Base-by-base conservation (phyloP, 495 filamentous ascomycete genomes). In the Annulohypoxylon maeteangense region DNA sequence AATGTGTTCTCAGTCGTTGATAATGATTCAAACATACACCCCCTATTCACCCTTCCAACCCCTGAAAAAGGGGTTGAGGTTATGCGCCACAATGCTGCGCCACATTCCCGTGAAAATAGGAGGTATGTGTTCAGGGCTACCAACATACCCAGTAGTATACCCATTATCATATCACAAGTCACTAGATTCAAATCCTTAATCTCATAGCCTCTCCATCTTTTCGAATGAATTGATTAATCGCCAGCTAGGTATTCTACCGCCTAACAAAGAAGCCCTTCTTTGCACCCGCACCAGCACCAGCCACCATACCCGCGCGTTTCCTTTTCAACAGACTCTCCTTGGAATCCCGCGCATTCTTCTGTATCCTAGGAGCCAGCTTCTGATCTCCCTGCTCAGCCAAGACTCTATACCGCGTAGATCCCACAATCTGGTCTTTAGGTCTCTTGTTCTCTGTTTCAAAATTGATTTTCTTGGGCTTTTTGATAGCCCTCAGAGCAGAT, bases 351-450 rank as follows among this genome's bases (percentile, higher is more conserved):
- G 82, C 59, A 22, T 77, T 55, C 67, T 76, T 80, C 55, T 75
- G 74, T 32, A 71, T 59, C 68, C 77, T 80, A 7, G 83, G 82
- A n/a, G 83, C 79, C 40, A 85, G 70, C 16, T 65, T 74, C 32
- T 38, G 56, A 62, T 82, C 77, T 7, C 67, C 70, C 10, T 68
- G 61, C 16, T 75, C 70, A 14, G 65, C 67, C 40, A 81, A 63
- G 5, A 85, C 81, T 31, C 82, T 65, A 53, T 81, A 85, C 56
- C 81, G 76, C 7, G 82, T 83, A 4, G 80, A 73, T 2, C 81
- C 82, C 10, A 82, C 69, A 48, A 74, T 64, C 48, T 75, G 70
- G 56, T 85, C 83, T 60, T 75, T 74, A 16, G 78, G 72, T 11
- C 36, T 58, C 62, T 75, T 78, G 56, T 70, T 16, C 54, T 54